Conservation (phyloP, 371 early-diverging fungal genomes). For the Circinella umbellata region DNA sequence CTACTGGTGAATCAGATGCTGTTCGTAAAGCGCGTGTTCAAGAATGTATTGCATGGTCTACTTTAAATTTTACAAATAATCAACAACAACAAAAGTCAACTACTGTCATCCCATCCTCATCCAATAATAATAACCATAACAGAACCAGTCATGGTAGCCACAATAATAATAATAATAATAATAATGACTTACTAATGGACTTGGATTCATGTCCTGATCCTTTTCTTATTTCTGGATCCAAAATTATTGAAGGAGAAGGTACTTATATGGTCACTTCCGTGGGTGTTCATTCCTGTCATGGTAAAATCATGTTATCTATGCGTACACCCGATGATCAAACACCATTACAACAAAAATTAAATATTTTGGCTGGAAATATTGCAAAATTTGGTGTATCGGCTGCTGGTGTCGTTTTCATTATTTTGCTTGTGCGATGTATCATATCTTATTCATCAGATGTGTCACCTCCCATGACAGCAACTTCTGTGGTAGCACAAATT, state of each 20-base stretch:
- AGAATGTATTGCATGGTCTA: conserved; percentile 27
- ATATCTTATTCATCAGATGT: conserved; percentile 29
- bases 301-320: conserved; percentile 77
- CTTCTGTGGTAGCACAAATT: conserved; percentile 49
- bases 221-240: conserved; percentile 76
- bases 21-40: conserved; percentile 55
- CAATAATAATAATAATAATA: conserved; percentile 52
- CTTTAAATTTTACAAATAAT: neutral
- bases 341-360: conserved; percentile 73
- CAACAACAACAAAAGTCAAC: neutral
- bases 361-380: conserved; percentile 69
- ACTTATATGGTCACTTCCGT: conserved; percentile 70
- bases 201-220: conserved; percentile 48
- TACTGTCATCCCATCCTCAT: neutral
- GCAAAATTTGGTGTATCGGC: conserved; percentile 74
- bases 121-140: too few relatives aligned
- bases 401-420: conserved; percentile 66
- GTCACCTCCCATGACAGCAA: conserved; percentile 20
- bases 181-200: conserved; percentile 26
- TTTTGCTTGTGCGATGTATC: conserved; percentile 65
- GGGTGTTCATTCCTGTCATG: conserved; percentile 75
- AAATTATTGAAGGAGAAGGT: conserved; percentile 81
- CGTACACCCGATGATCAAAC: conserved; percentile 63
- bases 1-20: conserved; percentile 91
- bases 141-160: neutral